phyloP scores from a whole-genome alignment of 1,284 basidiomycete genomes.

The Marasmius sp. region DNA sequence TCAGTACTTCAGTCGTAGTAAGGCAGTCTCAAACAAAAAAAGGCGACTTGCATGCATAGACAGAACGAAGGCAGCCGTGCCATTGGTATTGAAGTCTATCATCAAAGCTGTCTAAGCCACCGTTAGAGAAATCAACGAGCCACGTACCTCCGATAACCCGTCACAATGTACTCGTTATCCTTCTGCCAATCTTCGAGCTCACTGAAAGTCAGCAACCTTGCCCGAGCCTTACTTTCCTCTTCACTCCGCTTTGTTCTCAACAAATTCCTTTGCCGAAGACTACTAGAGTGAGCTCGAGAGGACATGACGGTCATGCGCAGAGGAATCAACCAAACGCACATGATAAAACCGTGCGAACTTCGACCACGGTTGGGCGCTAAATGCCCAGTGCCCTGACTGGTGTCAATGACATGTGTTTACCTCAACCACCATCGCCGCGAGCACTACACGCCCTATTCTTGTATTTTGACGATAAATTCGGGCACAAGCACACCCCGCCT shows the following conservation, averaged over 20 bases:
- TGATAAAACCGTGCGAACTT: too few relatives aligned
- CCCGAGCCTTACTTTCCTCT: background rate
- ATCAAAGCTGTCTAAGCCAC: conserved; percentile 7
- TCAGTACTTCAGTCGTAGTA: conserved; percentile 14
- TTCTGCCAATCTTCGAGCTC: conserved; percentile 68
- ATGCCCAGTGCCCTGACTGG: too few relatives aligned
- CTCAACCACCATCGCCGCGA: too few relatives aligned
- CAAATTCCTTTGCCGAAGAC: background rate
- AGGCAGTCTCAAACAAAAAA: conserved; percentile 12
- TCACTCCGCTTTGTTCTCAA: background rate
- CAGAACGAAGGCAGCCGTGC: conserved; percentile 64
- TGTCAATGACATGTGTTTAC: too few relatives aligned
- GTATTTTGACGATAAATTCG: too few relatives aligned
- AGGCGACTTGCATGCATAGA: conserved; percentile 67
- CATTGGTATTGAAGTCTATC: conserved; percentile 62
- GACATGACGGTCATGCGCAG: too few relatives aligned
- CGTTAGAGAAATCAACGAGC: background rate
- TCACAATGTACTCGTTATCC: conserved; percentile 76
- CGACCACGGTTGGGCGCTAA: too few relatives aligned
- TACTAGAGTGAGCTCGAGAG: too few relatives aligned
- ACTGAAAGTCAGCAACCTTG: conserved; percentile 53
- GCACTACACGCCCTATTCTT: too few relatives aligned
- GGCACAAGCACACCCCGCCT: too few relatives aligned
- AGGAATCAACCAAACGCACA: too few relatives aligned
- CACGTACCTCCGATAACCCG: conserved; percentile 70